A percentile compares a stretch with the other conserved stretches of the same genome.
phyloP scores from a whole-genome alignment of 202 grass and related monocot species.

The Elaeis oleifera region DNA sequence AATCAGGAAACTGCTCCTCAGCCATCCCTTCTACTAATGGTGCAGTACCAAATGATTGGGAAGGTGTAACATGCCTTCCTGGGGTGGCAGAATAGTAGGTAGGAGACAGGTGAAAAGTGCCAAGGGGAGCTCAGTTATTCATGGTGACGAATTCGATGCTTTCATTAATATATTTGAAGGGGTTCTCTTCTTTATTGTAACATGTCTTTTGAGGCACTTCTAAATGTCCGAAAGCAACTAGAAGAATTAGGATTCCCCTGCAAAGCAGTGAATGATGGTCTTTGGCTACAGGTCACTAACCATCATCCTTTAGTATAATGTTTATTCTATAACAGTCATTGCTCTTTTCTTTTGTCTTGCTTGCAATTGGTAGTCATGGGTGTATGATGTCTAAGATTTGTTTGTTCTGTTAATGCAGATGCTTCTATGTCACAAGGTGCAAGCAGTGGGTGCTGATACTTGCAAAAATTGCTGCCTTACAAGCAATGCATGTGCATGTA shows the following conservation, averaged over 20 bases:
- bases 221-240: conserved; percentile 88
- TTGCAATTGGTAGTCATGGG: background rate
- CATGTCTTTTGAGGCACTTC: conserved; percentile 89
- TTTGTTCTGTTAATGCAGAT: conserved; percentile 53
- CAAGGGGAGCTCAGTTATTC: conserved; percentile 47
- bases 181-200: conserved; percentile 97
- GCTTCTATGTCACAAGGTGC: conserved; percentile 85
- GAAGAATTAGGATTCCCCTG: conserved; percentile 97
- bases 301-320: background rate
- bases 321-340: background rate
- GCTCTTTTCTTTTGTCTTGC: background rate
- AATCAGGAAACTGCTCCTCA: conserved; percentile 55
- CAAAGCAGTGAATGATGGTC: conserved; percentile 94
- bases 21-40: conserved; percentile 37
- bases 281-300: conserved; percentile 84
- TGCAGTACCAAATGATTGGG: conserved; percentile 43
- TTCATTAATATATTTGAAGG: conserved; percentile 99
- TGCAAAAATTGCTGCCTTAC: conserved; percentile 92
- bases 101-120: conserved; percentile 57
- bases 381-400: conserved; percentile 14
- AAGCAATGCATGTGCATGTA: conserved; percentile 82
- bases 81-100: conserved; percentile 74
- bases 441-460: conserved; percentile 80
- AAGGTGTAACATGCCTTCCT: conserved; percentile 54
- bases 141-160: conserved; percentile 74